A percentile compares a stretch with the other conserved stretches of the same genome.
phyloP scores from a whole-genome alignment of 2,329 filamentous ascomycete genomes.

The Nannizziopsis barbatae region DNA sequence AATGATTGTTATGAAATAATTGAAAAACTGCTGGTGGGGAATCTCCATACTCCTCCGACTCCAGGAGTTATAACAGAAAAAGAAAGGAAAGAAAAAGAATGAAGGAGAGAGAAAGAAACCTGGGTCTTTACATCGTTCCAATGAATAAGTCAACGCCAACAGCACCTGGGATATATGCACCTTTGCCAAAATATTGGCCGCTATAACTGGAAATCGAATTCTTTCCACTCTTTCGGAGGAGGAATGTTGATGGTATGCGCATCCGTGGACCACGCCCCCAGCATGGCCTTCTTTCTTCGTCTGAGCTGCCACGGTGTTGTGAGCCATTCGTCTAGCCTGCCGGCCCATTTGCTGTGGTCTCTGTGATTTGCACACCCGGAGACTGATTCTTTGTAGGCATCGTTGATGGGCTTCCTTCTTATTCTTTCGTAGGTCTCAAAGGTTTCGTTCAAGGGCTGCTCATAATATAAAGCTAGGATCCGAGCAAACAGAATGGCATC shows the following conservation, averaged over 20 bases:
- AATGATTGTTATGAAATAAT: too few relatives aligned
- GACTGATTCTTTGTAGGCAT: conserved; percentile 31
- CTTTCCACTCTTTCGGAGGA: conserved; percentile 12
- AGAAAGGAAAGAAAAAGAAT: too few relatives aligned
- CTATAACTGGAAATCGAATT: not conserved
- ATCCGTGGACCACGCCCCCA: conserved; percentile 29
- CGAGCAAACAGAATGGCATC: conserved; percentile 36
- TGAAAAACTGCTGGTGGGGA: too few relatives aligned
- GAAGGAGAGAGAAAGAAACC: not conserved
- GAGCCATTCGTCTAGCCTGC: conserved; percentile 31
- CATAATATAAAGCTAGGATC: conserved; percentile 26
- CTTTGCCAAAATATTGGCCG: not conserved
- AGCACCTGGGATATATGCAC: not conserved
- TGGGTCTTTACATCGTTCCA: too few relatives aligned
- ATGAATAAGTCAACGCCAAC: too few relatives aligned
- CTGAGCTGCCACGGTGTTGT: conserved; percentile 27
- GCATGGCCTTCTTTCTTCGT: conserved; percentile 20
- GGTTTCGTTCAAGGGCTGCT: conserved; percentile 23
- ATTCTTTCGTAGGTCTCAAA: conserved; percentile 32
- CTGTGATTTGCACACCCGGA: conserved; percentile 33
- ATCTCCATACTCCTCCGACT: too few relatives aligned
- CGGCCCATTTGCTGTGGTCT: conserved; percentile 29
- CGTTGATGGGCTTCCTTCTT: conserved; percentile 29
- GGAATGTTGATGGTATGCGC: conserved; percentile 27
- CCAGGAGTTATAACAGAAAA: too few relatives aligned